Evolutionary conservation across 495 filamentous ascomycete genomes (phyloP).

Genomic region (Podospora bellae-mahoneyi): DNA sequence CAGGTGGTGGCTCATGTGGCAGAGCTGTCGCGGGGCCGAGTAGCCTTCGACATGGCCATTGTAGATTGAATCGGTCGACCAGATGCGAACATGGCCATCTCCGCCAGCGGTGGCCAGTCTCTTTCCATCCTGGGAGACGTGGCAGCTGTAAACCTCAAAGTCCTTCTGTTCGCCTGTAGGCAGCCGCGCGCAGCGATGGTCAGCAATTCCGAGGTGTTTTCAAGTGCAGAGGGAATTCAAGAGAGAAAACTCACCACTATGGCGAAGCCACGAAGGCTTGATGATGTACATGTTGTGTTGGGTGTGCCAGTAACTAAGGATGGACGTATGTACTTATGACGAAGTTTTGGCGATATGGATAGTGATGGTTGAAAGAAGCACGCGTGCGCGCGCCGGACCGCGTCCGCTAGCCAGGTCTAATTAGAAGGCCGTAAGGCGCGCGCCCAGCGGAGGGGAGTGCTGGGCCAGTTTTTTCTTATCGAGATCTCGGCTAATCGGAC

Average conservation of each 20-base stretch:
- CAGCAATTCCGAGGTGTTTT: background rate
- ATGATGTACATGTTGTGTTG: slow-evolving; percentile 69
- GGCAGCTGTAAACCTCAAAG: slow-evolving; percentile 95
- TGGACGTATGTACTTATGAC: slow-evolving; percentile 32
- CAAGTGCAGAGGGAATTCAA: background rate
- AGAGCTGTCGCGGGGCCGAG: slow-evolving; percentile 84
- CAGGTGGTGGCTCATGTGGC: slow-evolving; percentile 96
- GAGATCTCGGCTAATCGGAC: background rate
- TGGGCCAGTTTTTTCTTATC: background rate
- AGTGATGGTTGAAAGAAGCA: background rate
- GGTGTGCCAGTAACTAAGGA: slow-evolving; percentile 14
- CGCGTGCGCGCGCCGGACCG: background rate
- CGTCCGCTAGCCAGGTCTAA: background rate
- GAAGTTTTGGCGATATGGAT: slow-evolving; percentile 5
- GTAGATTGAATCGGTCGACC: slow-evolving; percentile 92
- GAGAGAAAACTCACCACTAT: slow-evolving; percentile 61
- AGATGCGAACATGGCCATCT: slow-evolving; percentile 96
- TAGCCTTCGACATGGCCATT: slow-evolving; percentile 66
- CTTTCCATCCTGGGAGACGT: slow-evolving; percentile 90
- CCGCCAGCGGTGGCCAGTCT: slow-evolving; percentile 90
- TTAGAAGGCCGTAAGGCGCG: background rate
- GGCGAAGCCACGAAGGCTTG: slow-evolving; percentile 89
- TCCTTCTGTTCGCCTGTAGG: slow-evolving; percentile 83
- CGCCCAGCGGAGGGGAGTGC: background rate
- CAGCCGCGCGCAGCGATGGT: slow-evolving; percentile 8